Percentiles rank a stretch among this genome's conserved stretches.
Evolutionary conservation across 2,329 filamentous ascomycete genomes (phyloP).

Genomic region (Penicillium sp.): DNA sequence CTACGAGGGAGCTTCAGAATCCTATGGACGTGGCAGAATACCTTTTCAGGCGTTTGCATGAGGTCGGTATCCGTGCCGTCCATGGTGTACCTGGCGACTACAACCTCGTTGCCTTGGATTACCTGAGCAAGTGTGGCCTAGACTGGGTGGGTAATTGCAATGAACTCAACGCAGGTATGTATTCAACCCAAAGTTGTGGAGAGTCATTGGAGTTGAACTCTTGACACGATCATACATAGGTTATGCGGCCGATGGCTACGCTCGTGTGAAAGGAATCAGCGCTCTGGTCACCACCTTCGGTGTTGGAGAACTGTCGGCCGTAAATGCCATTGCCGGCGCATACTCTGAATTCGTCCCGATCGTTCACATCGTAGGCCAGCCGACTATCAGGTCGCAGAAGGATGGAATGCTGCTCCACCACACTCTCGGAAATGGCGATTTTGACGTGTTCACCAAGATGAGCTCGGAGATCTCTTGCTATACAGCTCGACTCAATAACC

Average conservation of each 20-base stretch:
- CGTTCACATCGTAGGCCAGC: slow-evolving; percentile 56
- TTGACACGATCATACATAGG: slow-evolving; percentile 34
- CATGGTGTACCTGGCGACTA: slow-evolving; percentile 59
- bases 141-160: slow-evolving; percentile 59
- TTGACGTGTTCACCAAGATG: slow-evolving; percentile 78
- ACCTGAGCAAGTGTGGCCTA: slow-evolving; percentile 50
- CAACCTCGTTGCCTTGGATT: slow-evolving; percentile 60
- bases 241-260: slow-evolving; percentile 77
- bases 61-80: slow-evolving; percentile 47
- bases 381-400: slow-evolving; percentile 46
- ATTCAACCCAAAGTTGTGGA: background rate
- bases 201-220: background rate
- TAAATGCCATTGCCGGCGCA: slow-evolving; percentile 69
- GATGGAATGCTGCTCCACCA: slow-evolving; percentile 54
- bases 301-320: slow-evolving; percentile 61
- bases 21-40: slow-evolving; percentile 47
- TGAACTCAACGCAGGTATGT: slow-evolving; percentile 54
- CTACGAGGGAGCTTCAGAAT: slow-evolving; percentile 41
- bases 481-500: slow-evolving; percentile 64
- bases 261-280: slow-evolving; percentile 64
- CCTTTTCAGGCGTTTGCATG: slow-evolving; percentile 46
- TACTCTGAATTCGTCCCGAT: slow-evolving; percentile 69
- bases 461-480: slow-evolving; percentile 65
- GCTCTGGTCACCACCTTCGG: slow-evolving; percentile 71
- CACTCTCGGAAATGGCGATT: slow-evolving; percentile 71